Percentiles rank a stretch among this genome's conserved stretches.
These are phyloP conservation scores for Tilletia indica DNA, from an alignment of 1,284 basidiomycete species.

Conservation along the genomic window DNA sequence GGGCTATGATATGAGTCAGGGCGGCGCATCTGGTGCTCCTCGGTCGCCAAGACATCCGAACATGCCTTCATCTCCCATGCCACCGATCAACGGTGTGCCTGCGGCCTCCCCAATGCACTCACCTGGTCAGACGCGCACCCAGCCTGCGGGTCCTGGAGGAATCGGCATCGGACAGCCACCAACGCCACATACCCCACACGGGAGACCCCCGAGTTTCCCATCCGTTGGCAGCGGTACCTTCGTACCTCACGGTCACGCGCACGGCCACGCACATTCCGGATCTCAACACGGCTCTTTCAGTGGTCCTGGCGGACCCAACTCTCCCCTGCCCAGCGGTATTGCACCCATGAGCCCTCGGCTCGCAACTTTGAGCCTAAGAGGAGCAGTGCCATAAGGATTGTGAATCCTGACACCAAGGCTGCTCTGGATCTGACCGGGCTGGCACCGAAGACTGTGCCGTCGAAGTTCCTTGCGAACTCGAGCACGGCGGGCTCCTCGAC, in stretches of 20 bases:
- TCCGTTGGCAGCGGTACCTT: background rate
- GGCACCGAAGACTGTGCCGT: constrained; percentile 28
- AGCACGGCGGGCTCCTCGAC: background rate
- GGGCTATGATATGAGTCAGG: constrained; percentile 37
- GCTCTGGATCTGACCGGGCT: constrained; percentile 48
- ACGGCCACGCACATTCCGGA: constrained; percentile 7
- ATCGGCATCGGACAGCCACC: constrained; percentile 20
- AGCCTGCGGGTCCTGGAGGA: constrained; percentile 7
- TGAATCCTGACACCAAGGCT: constrained; percentile 54
- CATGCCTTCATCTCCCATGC: constrained; percentile 43
- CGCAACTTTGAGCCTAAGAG: constrained; percentile 54
- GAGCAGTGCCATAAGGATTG: constrained; percentile 53
- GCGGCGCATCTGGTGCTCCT: constrained; percentile 27
- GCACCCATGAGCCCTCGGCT: constrained; percentile 52
- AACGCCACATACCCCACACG: constrained; percentile 15
- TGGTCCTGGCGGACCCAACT: constrained; percentile 7
- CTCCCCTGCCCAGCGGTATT: constrained; percentile 11
- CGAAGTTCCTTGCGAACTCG: constrained; percentile 12
- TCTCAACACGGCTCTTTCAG: constrained; percentile 31
- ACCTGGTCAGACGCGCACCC: constrained; percentile 16
- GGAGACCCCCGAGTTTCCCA: constrained; percentile 13
- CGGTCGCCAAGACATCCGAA: constrained; percentile 46
- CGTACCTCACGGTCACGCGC: background rate
- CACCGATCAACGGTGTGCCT: constrained; percentile 14
- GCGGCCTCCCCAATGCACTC: constrained; percentile 17